Base-by-base conservation (phyloP, 2,329 filamentous ascomycete genomes). In the Truncatella angustata region DNA sequence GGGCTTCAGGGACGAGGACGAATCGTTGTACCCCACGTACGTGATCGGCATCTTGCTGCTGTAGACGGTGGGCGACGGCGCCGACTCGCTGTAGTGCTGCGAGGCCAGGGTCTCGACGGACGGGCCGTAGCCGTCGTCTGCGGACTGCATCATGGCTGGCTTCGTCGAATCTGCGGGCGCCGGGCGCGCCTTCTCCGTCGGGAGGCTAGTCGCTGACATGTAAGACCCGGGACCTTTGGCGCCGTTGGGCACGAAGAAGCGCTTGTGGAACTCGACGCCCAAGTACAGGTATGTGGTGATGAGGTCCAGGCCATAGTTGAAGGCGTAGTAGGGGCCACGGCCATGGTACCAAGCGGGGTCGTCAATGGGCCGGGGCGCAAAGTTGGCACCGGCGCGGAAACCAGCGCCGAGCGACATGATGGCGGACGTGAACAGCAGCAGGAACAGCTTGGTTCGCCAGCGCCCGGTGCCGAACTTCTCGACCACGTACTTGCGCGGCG, bases 321-420 rank as follows among this genome's bases (percentile, higher is more conserved):
- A 84, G 48, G 81, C 65, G 65, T 88, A 89, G 68, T 86, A 88
- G 50, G 75, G 76, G 3, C 78, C 79, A 61, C 81, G 83, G 50
- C 69, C 71, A 60, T 84, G 72, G 58, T 82, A 87, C 70, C 78
- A 80, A 4, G 82, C 79, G 6, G 80, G 75, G 52, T 76, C 49
- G 2, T 49, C 73, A 53, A 59, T 61, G 23, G 63, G 75, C 50
- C 68, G 72, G 1, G 71, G 65, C 51, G 72, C 70, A 65, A 74
- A 84, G 11, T 59, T 68, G 0, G 74, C 77, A 2, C 76, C 82
- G 23, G 74, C 70, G n/a, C 83, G 73, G 66, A 83, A 86, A 4
- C 73, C 71, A 0, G 83, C 81, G 10, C 82, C 82, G 4, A 85
- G 66, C 16, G 75, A 78, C 14, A 87, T 68, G 2, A 85, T 61